Percentiles rank a stretch among this genome's conserved stretches.
Conservation (phyloP, 768 basidiomycete genomes). For the Boletellus ananas region DNA sequence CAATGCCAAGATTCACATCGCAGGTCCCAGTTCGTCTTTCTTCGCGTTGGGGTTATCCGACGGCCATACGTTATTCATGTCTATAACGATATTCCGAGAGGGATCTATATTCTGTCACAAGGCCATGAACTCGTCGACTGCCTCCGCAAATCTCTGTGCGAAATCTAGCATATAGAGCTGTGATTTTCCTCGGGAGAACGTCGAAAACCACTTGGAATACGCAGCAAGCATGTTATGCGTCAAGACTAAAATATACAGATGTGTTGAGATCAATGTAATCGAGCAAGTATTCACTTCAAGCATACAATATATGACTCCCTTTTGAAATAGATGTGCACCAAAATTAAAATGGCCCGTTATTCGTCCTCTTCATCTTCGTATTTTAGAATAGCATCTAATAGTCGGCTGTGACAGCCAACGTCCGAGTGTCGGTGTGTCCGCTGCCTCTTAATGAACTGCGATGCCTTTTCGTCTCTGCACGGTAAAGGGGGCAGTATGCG, state of each 20-base stretch:
- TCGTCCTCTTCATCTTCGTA: constrained; percentile 17
- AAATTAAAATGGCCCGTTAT: neutral
- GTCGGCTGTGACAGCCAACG: constrained; percentile 9
- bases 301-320: neutral
- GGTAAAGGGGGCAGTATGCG: neutral
- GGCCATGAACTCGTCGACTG: too few species aligned
- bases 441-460: constrained; percentile 21
- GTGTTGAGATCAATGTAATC: neutral
- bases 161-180: too few species aligned
- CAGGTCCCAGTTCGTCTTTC: too few species aligned
- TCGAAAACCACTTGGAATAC: too few species aligned
- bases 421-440: constrained; percentile 22
- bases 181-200: too few species aligned
- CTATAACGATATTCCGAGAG: too few species aligned
- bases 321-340: neutral
- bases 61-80: too few species aligned
- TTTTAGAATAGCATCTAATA: neutral
- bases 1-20: too few species aligned
- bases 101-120: too few species aligned
- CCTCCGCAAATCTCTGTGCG: too few species aligned
- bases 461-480: constrained; percentile 1
- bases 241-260: constrained; percentile 5
- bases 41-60: too few species aligned
- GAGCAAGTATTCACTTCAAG: neutral
- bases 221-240: neutral